Base-by-base conservation (phyloP, 2,329 filamentous ascomycete species). In the Graphiopsis chlorocephala region DNA sequence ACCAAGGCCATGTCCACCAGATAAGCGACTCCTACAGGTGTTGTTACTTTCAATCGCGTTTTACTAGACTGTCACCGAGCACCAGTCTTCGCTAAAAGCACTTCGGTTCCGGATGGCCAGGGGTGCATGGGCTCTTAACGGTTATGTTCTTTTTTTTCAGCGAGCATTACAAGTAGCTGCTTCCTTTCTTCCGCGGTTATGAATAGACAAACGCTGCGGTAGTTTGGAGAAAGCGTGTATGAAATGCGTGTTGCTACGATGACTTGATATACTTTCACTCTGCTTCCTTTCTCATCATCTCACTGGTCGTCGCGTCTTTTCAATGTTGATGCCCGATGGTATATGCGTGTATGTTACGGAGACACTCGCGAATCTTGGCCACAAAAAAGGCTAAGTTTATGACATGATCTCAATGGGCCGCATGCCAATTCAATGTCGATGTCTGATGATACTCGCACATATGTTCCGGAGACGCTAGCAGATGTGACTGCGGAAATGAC, bases 1-100 rank as follows among this genome's bases (percentile, higher is more conserved):
- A 99, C 95, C 83, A 99, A 98, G 90, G 75, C 75, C 69, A 76
- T 77, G 75, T 74, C 74, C 61, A 77, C 75, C 70, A 71, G 75
- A 64, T 77, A 76, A 64, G 45, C 53, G 23, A 52, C 45, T 58
- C 48, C 42, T 25, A 38, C 53, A 29, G 62, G 62, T 42, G 62
- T 64, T 45, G 38, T 58, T 52, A 33, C 56, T 59, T 64, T 64
- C 55, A 28, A 58, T 64, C 53, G 52, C 47, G 62, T 58, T 64
- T 53, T 26, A 59, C 53, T 64, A 64, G 62, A 64, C 56, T 64
- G 62, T 58, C 53, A 58, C 33, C 48, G 47, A 53, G 60, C 47
- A 62, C 60, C 60, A 62, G 60, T 62, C 60, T 62, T 35, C 48
- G 60, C 48, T 42, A 68, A 66, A 50, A 63, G 56, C 50, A 64